A percentile compares a stretch with the other conserved stretches of the same genome.
Conservation (phyloP, 768 basidiomycete genomes). For the Russula ochroleuca region DNA sequence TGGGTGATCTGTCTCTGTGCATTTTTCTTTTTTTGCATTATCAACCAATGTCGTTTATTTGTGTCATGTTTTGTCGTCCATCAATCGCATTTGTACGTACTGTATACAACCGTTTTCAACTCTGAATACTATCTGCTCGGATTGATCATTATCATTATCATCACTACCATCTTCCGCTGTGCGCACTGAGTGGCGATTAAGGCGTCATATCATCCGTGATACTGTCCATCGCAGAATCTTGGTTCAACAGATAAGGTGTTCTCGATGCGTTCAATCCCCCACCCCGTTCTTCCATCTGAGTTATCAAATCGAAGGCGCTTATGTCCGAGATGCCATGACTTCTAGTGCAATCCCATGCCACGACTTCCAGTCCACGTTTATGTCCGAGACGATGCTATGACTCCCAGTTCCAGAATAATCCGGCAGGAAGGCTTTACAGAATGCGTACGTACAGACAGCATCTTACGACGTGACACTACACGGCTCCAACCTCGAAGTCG, state of each 20-base stretch:
- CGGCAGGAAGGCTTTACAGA: not conserved
- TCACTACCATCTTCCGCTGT: not conserved
- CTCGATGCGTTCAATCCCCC: not conserved
- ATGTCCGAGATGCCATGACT: not conserved
- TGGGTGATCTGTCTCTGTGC: slow-evolving; percentile 1
- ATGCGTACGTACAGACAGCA: not conserved
- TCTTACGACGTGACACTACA: not conserved
- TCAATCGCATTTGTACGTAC: not conserved
- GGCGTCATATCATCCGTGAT: not conserved
- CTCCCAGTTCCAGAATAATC: not conserved
- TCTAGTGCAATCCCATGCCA: too few relatives aligned
- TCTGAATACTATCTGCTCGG: not conserved
- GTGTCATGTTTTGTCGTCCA: not conserved
- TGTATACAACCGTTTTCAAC: not conserved
- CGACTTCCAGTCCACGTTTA: not conserved
- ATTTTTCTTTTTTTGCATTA: not conserved
- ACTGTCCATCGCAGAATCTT: not conserved
- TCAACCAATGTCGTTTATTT: not conserved
- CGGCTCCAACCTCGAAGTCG: not conserved
- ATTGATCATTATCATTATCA: not conserved
- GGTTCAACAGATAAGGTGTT: not conserved
- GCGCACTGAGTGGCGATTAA: not conserved
- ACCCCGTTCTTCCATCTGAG: not conserved
- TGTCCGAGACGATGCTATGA: not conserved
- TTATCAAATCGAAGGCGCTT: not conserved